phyloP scores from a whole-genome alignment of 169 alveolate species.

The Pseudocohnilembus persalinus region DNA sequence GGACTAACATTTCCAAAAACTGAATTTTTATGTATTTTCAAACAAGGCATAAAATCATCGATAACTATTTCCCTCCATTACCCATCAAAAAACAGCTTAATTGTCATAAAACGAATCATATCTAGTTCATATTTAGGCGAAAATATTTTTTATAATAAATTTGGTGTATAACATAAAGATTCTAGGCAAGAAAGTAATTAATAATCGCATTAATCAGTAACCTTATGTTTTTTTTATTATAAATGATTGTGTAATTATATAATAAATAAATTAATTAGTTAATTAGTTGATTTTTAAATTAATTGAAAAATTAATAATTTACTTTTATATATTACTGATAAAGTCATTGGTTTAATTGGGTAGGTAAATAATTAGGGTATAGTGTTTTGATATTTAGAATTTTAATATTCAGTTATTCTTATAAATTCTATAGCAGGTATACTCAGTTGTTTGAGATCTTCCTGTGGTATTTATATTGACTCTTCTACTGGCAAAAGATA shows the following conservation, averaged over 20 bases:
- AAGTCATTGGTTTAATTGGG: neutral
- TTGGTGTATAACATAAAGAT: neutral
- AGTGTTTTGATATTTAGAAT: neutral
- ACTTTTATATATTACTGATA: too few species aligned
- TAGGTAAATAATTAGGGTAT: neutral
- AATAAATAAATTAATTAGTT: too few species aligned
- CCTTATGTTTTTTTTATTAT: neutral
- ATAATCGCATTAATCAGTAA: neutral
- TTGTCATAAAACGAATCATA: neutral
- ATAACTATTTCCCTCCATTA: neutral
- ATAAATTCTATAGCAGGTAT: neutral
- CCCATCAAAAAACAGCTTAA: neutral
- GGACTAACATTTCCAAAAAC: neutral
- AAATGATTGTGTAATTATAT: too few species aligned
- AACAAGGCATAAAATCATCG: neutral
- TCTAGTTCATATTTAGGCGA: neutral
- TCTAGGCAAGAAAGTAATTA: neutral
- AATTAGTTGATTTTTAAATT: too few species aligned
- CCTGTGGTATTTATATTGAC: neutral
- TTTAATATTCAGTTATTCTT: neutral
- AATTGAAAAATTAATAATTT: too few species aligned
- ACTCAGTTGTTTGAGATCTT: neutral
- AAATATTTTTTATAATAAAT: too few species aligned
- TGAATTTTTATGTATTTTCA: neutral
- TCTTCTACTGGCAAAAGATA: neutral